Evolutionary conservation across 2,329 filamentous ascomycete genomes (phyloP).

Genomic region (Exophiala calicioides): DNA sequence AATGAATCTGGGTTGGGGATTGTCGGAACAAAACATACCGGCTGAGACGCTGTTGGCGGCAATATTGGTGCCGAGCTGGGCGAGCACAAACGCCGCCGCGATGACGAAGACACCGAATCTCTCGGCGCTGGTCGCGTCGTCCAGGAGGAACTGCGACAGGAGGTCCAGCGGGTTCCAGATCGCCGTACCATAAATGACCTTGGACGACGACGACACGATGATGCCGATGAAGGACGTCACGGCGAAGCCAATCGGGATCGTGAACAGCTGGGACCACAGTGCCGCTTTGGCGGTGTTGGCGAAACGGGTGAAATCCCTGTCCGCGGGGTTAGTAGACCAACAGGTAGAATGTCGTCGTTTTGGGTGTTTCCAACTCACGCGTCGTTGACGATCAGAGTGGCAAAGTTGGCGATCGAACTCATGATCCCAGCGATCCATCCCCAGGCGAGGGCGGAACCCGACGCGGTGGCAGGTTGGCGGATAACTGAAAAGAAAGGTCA

Average conservation of each 20-base stretch:
- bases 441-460: too few species aligned
- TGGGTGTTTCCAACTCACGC: too few species aligned
- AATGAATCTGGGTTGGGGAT: too few species aligned
- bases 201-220: slow-evolving; percentile 38
- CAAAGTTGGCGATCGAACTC: slow-evolving; percentile 87
- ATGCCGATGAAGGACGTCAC: slow-evolving; percentile 39
- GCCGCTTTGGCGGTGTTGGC: slow-evolving; percentile 38
- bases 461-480: too few species aligned
- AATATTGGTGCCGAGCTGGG: slow-evolving; percentile 49
- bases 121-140: slow-evolving; percentile 35
- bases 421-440: slow-evolving; percentile 82
- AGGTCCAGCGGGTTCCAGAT: slow-evolving; percentile 49
- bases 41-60: slow-evolving; percentile 50
- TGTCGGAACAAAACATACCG: too few species aligned
- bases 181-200: slow-evolving; percentile 39
- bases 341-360: too few species aligned
- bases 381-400: slow-evolving; percentile 76
- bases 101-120: slow-evolving; percentile 52
- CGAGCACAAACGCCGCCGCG: slow-evolving; percentile 47
- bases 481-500: too few species aligned
- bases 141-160: slow-evolving; percentile 40
- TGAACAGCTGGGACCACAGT: slow-evolving; percentile 30
- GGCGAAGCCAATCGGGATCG: slow-evolving; percentile 28
- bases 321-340: too few species aligned
- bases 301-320: slow-evolving; percentile 84